These are phyloP conservation scores for Narthecium ossifragum DNA, from an alignment of 106 monocot species.

Conservation along the genomic window DNA sequence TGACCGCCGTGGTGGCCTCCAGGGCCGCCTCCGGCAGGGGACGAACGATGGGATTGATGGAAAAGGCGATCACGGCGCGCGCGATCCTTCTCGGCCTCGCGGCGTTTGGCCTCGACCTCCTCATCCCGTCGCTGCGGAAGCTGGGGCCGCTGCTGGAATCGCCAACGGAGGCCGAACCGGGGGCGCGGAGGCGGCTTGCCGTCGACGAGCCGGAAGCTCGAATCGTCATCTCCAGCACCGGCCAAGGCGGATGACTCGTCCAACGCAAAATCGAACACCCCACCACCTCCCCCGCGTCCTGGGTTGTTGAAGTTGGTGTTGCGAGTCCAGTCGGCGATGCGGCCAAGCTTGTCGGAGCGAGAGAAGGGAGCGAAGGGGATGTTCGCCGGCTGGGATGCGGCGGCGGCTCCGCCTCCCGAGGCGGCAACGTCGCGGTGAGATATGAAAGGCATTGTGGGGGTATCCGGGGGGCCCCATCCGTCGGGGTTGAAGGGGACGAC, in stretches of 20 bases:
- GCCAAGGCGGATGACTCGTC: constrained; percentile 34
- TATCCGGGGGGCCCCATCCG: constrained; percentile 90
- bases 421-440: constrained; percentile 2
- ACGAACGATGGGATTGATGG: constrained; percentile 19
- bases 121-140: constrained; percentile 94
- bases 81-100: constrained; percentile 89
- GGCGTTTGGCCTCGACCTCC: constrained; percentile 76
- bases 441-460: constrained; percentile 36
- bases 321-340: constrained; percentile 96
- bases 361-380: constrained; percentile 97
- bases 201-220: constrained; percentile 93
- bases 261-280: constrained; percentile 58
- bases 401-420: no score
- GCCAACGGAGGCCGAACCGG: constrained; percentile 87
- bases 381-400: constrained; percentile 16
- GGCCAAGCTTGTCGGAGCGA: constrained; percentile 91
- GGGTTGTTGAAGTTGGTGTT: constrained; percentile 24
- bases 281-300: constrained; percentile 6
- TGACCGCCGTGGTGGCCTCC: background rate
- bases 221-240: constrained; percentile 42
- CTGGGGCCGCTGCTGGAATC: constrained; percentile 79
- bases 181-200: constrained; percentile 87
- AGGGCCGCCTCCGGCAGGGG: background rate
- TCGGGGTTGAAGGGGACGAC: constrained; percentile 91
- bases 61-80: constrained; percentile 71